phyloP scores from a whole-genome alignment of 257 asterid species.

The Solanum etuberosum region DNA sequence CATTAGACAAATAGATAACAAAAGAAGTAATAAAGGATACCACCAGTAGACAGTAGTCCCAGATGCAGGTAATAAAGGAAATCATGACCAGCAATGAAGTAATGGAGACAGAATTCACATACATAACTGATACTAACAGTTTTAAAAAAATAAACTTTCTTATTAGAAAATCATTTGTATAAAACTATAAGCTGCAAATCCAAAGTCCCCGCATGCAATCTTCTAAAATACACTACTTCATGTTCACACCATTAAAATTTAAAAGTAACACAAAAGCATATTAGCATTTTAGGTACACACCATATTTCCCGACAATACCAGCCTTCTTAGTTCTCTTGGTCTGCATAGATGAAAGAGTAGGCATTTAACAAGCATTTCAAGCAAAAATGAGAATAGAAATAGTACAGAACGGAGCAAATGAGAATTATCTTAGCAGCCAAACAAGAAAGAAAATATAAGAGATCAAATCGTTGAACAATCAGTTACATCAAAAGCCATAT shows the following conservation, averaged over 20 bases:
- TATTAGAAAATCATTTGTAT: neutral
- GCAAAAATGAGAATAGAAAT: neutral
- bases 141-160: no score
- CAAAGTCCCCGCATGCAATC: neutral
- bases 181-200: neutral
- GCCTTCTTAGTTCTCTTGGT: slow-evolving; percentile 62
- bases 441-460: neutral
- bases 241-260: neutral
- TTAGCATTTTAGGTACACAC: slow-evolving; percentile 5
- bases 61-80: neutral
- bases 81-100: neutral
- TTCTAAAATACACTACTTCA: neutral
- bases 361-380: neutral
- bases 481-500: neutral
- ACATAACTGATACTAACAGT: no score
- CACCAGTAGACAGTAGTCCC: neutral
- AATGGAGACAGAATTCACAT: neutral
- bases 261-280: neutral
- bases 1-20: neutral
- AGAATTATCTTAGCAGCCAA: neutral
- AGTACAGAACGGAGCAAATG: neutral
- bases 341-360: slow-evolving; percentile 9
- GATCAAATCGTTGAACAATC: neutral
- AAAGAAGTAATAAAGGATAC: no score
- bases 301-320: slow-evolving; percentile 50